A percentile compares a stretch with the other conserved stretches of the same genome.
These are phyloP conservation scores for Geotrichum fermentans DNA, from an alignment of 1,139 yeast species.

Conservation along the genomic window DNA sequence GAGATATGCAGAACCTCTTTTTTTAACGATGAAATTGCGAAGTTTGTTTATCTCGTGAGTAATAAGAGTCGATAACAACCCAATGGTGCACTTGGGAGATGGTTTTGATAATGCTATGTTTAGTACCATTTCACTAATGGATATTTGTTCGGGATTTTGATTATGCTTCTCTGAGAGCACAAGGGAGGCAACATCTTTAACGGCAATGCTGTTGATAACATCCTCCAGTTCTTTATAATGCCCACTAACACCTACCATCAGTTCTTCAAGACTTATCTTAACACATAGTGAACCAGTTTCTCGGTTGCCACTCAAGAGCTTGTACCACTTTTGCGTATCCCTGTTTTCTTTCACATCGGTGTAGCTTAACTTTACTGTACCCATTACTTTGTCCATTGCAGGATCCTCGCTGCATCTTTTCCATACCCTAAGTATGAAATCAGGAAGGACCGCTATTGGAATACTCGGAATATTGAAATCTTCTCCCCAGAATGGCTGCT, in stretches of 20 bases:
- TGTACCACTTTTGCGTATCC: conserved; percentile 11
- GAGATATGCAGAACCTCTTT: conserved; percentile 10
- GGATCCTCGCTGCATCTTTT: background rate
- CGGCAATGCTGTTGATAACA: conserved; percentile 2
- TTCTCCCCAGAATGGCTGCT: conserved; percentile 53
- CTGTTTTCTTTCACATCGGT: conserved; percentile 1
- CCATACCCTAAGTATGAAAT: conserved; percentile 16
- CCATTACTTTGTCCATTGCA: conserved; percentile 1
- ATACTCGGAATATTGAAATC: conserved; percentile 46
- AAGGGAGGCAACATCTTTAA: background rate
- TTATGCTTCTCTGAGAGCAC: background rate
- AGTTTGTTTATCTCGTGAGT: conserved; percentile 16
- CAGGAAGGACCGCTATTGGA: conserved; percentile 25
- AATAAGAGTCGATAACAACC: conserved; percentile 17
- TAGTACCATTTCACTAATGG: conserved; percentile 7
- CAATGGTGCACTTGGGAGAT: conserved; percentile 6
- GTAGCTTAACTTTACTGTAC: conserved; percentile 4
- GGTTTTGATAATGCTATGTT: conserved; percentile 7
- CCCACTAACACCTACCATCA: background rate
- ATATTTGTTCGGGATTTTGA: background rate
- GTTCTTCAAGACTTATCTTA: conserved; percentile 4
- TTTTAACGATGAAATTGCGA: conserved; percentile 7
- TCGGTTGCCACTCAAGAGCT: conserved; percentile 1
- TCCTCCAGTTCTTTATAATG: background rate
- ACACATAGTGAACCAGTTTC: conserved; percentile 3